A percentile compares a stretch with the other conserved stretches of the same genome.
phyloP scores from a whole-genome alignment of 2,329 filamentous ascomycete species.

The Penicillium psychrosexuale region DNA sequence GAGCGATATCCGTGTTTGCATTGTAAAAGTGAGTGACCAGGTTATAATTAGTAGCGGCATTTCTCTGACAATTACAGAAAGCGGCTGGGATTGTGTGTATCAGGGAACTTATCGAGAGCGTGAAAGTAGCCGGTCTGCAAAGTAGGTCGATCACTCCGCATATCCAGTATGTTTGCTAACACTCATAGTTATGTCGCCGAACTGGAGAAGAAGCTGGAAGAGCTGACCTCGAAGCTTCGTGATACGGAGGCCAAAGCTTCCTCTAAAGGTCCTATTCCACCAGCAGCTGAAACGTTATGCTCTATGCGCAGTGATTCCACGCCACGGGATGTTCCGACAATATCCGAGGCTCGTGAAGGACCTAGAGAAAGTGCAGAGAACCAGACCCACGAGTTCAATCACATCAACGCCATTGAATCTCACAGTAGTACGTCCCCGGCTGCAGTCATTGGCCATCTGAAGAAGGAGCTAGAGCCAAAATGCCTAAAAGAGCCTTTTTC shows the following conservation, averaged over 20 bases:
- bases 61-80: conserved; percentile 26
- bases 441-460: conserved; percentile 45
- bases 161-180: conserved; percentile 4
- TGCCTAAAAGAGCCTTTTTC: conserved; percentile 14
- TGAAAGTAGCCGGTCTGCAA: conserved; percentile 29
- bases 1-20: conserved; percentile 46
- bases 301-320: conserved; percentile 25
- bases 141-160: conserved; percentile 15
- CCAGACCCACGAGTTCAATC: conserved; percentile 46
- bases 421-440: conserved; percentile 50
- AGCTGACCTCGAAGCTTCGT: conserved; percentile 28
- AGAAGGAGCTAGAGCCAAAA: conserved; percentile 30
- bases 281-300: conserved; percentile 21
- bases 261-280: conserved; percentile 5
- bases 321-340: conserved; percentile 13
- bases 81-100: conserved; percentile 34
- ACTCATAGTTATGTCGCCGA: conserved; percentile 34
- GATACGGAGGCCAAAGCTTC: conserved; percentile 20
- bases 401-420: conserved; percentile 48
- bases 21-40: conserved; percentile 40
- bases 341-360: conserved; percentile 22
- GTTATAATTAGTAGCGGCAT: neutral
- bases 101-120: conserved; percentile 34
- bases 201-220: conserved; percentile 36
- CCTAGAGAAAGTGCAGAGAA: conserved; percentile 30